Evolutionary conservation across 768 basidiomycete species (phyloP), one percentile per base, ranked within the genome.

Genomic region (Pleurotus tuber-regium): DNA sequence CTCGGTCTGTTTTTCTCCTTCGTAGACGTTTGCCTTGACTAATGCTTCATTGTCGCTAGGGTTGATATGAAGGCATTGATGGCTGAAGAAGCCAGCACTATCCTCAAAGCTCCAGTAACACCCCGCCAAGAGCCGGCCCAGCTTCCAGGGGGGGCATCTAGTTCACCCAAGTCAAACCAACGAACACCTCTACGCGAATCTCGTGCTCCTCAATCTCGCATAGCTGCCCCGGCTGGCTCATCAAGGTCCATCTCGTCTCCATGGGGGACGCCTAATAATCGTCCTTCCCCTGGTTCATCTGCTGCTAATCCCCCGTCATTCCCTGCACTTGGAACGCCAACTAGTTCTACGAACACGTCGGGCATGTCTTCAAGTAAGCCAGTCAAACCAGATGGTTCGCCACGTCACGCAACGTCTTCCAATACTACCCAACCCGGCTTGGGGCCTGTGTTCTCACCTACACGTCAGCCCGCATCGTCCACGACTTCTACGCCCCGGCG

Each of bases 31-130:
- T 3, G 4, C 52, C 8, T 42, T 35, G 38, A 49, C 9, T 40
- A 25, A n/a, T 33, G 31, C 61, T 54, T 21, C 31, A 52, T 43
- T 51, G 31, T n/a, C 35, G 19, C 54, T 7, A 93, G 89, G 19
- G 80, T 85, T 10, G 90, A 96, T 62, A 86, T 98, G 79, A 88
- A 87, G 59, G 69, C 80, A 12, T 81, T 98, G 52, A 91, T 98
- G 80, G 89, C 87, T 0, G 94, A 94, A 1, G 82, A 74, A 2
- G 63, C 61, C 23, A 59, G 29, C 25, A 43, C 10, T n/a, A 12
- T 39, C 49, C 36, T 52, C 18, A 19, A 50, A 11, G 11, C 43
- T 4, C 42, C 43, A 4, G 18, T 21, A 23, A 33, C 44, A 9
- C 54, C 36, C 14, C 28, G 16, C 44, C n/a, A n/a, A 42, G 16